Evolutionary conservation across 2,329 filamentous ascomycete species (phyloP).

Genomic region (Phoma herbarum): DNA sequence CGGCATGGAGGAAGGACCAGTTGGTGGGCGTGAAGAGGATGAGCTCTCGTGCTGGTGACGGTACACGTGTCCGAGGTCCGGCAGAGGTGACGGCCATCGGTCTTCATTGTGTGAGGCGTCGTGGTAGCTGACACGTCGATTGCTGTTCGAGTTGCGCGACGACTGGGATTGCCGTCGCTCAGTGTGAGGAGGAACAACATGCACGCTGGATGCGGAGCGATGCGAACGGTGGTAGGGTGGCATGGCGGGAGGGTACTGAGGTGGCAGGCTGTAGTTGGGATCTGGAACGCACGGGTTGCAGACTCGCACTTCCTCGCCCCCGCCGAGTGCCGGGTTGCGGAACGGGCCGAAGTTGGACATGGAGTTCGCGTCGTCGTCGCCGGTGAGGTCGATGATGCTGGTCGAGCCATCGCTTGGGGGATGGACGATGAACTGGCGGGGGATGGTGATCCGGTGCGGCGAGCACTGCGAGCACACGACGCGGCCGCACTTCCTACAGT

Average conservation of each 20-base stretch:
- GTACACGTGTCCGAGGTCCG: constrained; percentile 25
- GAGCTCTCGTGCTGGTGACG: constrained; percentile 22
- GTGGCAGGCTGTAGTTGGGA: constrained; percentile 68
- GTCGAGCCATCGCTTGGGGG: constrained; percentile 56
- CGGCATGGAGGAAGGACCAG: constrained; percentile 7
- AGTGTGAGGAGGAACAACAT: constrained; percentile 28
- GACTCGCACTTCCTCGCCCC: constrained; percentile 73
- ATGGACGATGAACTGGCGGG: constrained; percentile 89
- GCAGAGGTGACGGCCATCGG: constrained; percentile 37
- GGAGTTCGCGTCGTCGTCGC: constrained; percentile 40
- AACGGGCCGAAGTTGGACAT: constrained; percentile 42
- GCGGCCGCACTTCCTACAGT: constrained; percentile 93
- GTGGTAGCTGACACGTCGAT: constrained; percentile 38
- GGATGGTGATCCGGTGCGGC: constrained; percentile 93
- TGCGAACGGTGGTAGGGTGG: constrained; percentile 32
- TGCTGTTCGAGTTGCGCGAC: constrained; percentile 33
- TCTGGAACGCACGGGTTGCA: constrained; percentile 79
- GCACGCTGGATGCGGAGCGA: constrained; percentile 33
- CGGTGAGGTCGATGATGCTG: constrained; percentile 57
- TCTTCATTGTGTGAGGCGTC: constrained; percentile 31
- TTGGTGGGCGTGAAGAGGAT: constrained; percentile 23
- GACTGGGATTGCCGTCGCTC: constrained; percentile 30
- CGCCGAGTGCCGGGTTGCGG: constrained; percentile 63
- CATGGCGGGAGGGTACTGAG: constrained; percentile 52
- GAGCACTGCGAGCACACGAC: constrained; percentile 92